Conservation (phyloP, 495 filamentous ascomycete genomes). For the Hyaloscypha bicolor region DNA sequence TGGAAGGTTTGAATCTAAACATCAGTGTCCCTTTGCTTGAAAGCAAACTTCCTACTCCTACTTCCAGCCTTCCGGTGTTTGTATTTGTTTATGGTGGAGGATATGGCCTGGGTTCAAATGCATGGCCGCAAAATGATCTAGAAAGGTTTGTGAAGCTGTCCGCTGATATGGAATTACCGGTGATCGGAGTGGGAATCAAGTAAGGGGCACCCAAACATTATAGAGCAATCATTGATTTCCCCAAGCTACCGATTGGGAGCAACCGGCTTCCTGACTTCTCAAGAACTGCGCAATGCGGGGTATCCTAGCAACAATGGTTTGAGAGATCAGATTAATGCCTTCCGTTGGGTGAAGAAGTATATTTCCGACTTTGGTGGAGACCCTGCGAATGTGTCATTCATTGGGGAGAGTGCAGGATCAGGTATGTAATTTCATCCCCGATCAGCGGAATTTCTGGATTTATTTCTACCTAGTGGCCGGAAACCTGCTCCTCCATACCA, state of each 20-base stretch:
- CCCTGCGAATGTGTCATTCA: constrained; percentile 40
- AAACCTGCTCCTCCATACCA: constrained; percentile 1
- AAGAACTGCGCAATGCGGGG: constrained; percentile 27
- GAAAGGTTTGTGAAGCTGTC: constrained; percentile 9
- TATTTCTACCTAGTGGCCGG: not conserved
- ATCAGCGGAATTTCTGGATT: not conserved
- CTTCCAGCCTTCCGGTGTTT: constrained; percentile 11
- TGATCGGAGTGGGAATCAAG: constrained; percentile 19
- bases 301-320: constrained; percentile 57
- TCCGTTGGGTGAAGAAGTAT: constrained; percentile 49
- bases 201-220: not conserved
- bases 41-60: not conserved
- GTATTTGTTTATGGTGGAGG: constrained; percentile 20
- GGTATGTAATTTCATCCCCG: not conserved
- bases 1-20: constrained; percentile 16
- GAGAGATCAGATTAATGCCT: constrained; percentile 48
- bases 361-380: constrained; percentile 41
- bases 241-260: constrained; percentile 35
- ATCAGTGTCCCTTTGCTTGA: constrained; percentile 4
- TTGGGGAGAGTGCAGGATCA: constrained; percentile 54
- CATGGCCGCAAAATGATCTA: constrained; percentile 16
- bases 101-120: constrained; percentile 8
- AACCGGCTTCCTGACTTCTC: constrained; percentile 38
- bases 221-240: not conserved
- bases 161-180: constrained; percentile 2